Conservation (phyloP, 306 rosid genomes). For the Cicer judaicum region DNA sequence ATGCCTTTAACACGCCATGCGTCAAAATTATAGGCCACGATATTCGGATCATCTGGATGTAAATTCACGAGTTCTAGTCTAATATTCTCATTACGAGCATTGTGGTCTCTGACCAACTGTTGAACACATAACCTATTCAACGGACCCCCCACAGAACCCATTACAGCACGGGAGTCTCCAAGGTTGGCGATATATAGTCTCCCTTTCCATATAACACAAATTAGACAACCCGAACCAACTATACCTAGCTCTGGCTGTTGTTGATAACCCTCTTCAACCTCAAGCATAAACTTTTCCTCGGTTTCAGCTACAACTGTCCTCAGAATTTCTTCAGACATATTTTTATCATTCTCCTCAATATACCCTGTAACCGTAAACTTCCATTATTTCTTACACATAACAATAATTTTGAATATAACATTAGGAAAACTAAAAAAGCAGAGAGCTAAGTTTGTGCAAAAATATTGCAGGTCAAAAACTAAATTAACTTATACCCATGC, state of each 20-base stretch:
- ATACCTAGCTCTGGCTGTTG: slow-evolving; percentile 53
- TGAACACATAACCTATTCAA: slow-evolving; percentile 50
- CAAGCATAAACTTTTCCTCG: slow-evolving; percentile 59
- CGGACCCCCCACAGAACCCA: slow-evolving; percentile 55
- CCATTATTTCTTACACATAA: neutral
- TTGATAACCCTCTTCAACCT: slow-evolving; percentile 50
- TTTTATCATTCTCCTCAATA: neutral
- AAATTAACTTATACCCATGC: neutral
- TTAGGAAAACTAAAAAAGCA: neutral
- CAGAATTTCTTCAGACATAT: slow-evolving; percentile 48
- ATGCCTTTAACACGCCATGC: slow-evolving; percentile 70
- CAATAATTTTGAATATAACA: neutral
- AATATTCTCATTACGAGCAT: slow-evolving; percentile 57
- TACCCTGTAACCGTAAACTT: neutral
- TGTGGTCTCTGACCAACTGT: slow-evolving; percentile 67
- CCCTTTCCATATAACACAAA: slow-evolving; percentile 66
- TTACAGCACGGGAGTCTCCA: slow-evolving; percentile 75
- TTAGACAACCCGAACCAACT: slow-evolving; percentile 70
- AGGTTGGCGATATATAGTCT: slow-evolving; percentile 61
- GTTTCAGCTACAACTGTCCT: slow-evolving; percentile 54
- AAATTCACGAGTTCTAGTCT: slow-evolving; percentile 54
- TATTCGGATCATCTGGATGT: slow-evolving; percentile 65
- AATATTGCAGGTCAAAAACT: neutral
- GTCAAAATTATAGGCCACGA: slow-evolving; percentile 56
- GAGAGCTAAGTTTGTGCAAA: neutral